A percentile compares a stretch with the other conserved stretches of the same genome.
Conservation (phyloP, 1,284 basidiomycete genomes). For the Naganishia sp. region DNA sequence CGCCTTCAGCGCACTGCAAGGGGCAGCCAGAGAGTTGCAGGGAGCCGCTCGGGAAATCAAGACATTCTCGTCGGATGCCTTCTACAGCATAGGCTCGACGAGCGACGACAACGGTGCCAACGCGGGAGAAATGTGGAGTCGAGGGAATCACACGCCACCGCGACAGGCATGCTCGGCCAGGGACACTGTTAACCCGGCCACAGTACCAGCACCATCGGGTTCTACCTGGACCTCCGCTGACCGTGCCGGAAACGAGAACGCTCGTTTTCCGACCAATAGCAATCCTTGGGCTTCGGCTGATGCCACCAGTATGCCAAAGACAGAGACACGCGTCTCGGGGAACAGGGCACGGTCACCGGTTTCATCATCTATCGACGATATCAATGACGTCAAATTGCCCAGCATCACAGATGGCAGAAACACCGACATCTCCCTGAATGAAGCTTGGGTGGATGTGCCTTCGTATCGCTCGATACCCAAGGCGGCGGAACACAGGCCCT, state of each 20-base stretch:
- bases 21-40: conserved; percentile 36
- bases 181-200: not conserved
- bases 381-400: conserved; percentile 3
- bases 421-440: not conserved
- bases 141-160: conserved; percentile 4
- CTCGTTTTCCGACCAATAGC: conserved; percentile 11
- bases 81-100: conserved; percentile 26
- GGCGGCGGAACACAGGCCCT: not conserved
- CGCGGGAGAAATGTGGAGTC: conserved; percentile 10
- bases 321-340: no score
- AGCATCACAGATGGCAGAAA: conserved; percentile 11
- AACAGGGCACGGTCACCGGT: not conserved
- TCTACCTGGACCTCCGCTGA: conserved; percentile 4
- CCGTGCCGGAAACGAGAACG: not conserved
- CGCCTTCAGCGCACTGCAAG: conserved; percentile 46
- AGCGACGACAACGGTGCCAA: conserved; percentile 1
- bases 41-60: conserved; percentile 44
- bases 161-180: not conserved
- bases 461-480: conserved; percentile 16
- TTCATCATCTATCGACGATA: conserved; percentile 6
- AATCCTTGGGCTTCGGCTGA: conserved; percentile 30
- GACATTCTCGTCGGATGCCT: conserved; percentile 46
- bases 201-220: conserved; percentile 5
- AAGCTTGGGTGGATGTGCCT: conserved; percentile 24
- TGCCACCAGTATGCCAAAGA: not conserved